Base-by-base conservation (phyloP, 2,329 filamentous ascomycete genomes). In the Paecilomyces sp. region DNA sequence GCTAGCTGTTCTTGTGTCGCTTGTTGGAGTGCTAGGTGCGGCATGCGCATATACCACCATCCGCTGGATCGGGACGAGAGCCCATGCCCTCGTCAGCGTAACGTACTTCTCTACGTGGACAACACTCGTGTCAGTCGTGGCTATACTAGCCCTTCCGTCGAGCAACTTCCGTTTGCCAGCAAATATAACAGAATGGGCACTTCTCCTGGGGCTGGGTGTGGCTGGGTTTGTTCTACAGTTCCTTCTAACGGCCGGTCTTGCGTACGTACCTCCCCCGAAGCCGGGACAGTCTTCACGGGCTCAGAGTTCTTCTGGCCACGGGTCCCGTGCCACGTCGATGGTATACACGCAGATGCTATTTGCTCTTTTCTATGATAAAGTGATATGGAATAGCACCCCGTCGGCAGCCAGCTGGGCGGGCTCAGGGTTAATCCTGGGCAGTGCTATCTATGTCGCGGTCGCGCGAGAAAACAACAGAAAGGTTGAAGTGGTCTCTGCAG, bases 161-260 rank as follows among this genome's bases (percentile, higher is more conserved):
- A 79, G 87, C 4, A 80, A 80, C 1, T 85, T 88, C 62, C 71
- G 84, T 5, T 71, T 87, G 1, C 86, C 86, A 0, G 74, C 71
- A 0, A 80, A 79, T 12, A 36, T 74, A 2, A 76, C 79, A 1
- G 79, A 92, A 69, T 93, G 89, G 88, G 71, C 77, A 0, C 80
- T 92, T 47, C 76, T 96, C 15, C 58, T 87, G 0, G 83, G 87
- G 41, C 77, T 96, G 3, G 90, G 89, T 0, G 68, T 85, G 0
- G 88, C 88, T 64, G 92, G 92, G 0, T 93, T 96, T 69, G 72
- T 88, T 24, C 89, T 93, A 84, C 92, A 96, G 81, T 91, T 91
- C 65, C 80, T 95, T n/a, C 78, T 95, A 18, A 94, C 92, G 1
- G 83, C 85, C 0, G 91, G 91, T 0, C 76, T 97, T 55, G 81